These are phyloP conservation scores for Pythium periplocum DNA, from an alignment of 352 stramenopile genomes.

Conservation along the genomic window DNA sequence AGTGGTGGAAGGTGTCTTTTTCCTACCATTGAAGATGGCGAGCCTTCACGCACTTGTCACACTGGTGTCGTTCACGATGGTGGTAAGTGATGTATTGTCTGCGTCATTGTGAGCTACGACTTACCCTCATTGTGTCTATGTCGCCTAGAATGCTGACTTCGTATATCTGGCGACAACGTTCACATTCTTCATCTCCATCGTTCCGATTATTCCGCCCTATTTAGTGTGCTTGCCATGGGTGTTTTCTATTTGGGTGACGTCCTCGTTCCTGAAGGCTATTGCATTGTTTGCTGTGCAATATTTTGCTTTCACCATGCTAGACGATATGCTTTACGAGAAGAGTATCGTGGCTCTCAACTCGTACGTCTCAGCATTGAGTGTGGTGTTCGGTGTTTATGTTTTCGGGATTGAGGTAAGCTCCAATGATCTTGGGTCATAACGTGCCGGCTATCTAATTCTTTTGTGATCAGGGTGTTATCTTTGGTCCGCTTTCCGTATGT, in stretches of 20 bases:
- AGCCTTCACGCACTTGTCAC: conserved; percentile 86
- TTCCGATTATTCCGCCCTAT: conserved; percentile 83
- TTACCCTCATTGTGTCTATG: conserved; percentile 1
- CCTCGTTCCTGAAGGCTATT: conserved; percentile 77
- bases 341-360: conserved; percentile 81
- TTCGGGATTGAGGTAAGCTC: conserved; percentile 76
- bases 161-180: conserved; percentile 82
- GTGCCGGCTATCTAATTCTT: not conserved
- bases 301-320: conserved; percentile 76
- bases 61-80: conserved; percentile 79
- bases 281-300: conserved; percentile 81
- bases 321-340: conserved; percentile 88
- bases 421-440: not conserved
- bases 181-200: conserved; percentile 87
- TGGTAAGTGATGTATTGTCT: conserved; percentile 33
- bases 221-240: conserved; percentile 83
- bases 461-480: conserved; percentile 64
- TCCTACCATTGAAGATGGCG: conserved; percentile 85
- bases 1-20: conserved; percentile 85
- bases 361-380: conserved; percentile 82
- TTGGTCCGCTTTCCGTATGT: conserved; percentile 76
- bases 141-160: conserved; percentile 73
- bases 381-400: conserved; percentile 84
- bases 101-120: too few relatives aligned
- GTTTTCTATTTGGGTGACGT: conserved; percentile 68